These are phyloP conservation scores for Malus sieversii DNA, from an alignment of 306 rosid species.

Conservation along the genomic window DNA sequence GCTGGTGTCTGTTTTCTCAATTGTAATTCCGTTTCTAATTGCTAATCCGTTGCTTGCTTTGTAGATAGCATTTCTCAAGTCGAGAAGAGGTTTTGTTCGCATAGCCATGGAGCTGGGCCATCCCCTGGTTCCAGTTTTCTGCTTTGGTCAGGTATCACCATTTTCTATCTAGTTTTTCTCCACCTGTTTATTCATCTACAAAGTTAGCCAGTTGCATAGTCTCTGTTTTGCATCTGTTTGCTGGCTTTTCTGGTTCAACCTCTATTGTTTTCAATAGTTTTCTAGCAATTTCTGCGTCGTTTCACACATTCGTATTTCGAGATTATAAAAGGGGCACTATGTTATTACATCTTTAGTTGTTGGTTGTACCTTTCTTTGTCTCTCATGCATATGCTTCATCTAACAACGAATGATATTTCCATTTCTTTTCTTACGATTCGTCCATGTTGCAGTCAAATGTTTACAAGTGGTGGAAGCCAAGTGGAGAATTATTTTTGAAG, in stretches of 20 bases:
- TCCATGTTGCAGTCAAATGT: slow-evolving; percentile 50
- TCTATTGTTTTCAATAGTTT: not conserved
- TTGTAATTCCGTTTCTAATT: not conserved
- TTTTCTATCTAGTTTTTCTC: not conserved
- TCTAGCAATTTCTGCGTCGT: slow-evolving; percentile 4
- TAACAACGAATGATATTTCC: not conserved
- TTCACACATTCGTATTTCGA: not conserved
- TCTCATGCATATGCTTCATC: not conserved
- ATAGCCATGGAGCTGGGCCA: slow-evolving; percentile 70
- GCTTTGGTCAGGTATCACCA: slow-evolving; percentile 78
- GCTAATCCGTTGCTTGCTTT: not conserved
- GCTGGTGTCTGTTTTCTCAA: not conserved
- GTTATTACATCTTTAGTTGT: not conserved
- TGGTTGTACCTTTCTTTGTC: slow-evolving; percentile 1
- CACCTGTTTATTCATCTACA: not conserved
- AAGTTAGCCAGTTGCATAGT: not conserved
- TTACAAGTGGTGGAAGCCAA: slow-evolving; percentile 90
- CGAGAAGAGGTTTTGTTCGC: slow-evolving; percentile 86
- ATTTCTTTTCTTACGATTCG: not conserved
- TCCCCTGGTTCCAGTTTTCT: slow-evolving; percentile 90
- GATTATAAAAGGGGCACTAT: not conserved
- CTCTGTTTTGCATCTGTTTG: not conserved
- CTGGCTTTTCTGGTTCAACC: not conserved
- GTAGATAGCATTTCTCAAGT: slow-evolving; percentile 65
- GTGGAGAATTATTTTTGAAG: slow-evolving; percentile 57